A percentile compares a stretch with the other conserved stretches of the same genome.
Evolutionary conservation across 495 filamentous ascomycete genomes (phyloP).

Genomic region (Penicillium soppii): DNA sequence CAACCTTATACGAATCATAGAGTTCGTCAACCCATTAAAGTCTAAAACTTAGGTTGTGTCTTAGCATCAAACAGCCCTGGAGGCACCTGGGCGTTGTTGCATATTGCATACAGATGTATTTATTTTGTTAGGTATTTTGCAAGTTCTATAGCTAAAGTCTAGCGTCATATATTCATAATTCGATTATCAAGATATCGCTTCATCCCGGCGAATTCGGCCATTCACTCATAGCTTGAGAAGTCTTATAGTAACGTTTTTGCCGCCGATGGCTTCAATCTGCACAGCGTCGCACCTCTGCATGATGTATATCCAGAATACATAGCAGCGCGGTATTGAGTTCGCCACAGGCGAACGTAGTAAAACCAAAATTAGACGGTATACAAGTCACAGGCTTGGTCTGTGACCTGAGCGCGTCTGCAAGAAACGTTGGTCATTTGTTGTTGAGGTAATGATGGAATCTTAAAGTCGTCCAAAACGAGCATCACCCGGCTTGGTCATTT

Average conservation of each 20-base stretch:
- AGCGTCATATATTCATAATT: slow-evolving; percentile 8
- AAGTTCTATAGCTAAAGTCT: slow-evolving; percentile 6
- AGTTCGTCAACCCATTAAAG: too few relatives aligned
- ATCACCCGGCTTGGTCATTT: neutral
- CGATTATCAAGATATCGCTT: neutral
- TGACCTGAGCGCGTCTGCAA: neutral
- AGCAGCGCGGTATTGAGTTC: too few relatives aligned
- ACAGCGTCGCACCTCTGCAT: neutral
- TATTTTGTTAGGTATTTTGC: neutral
- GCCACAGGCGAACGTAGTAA: too few relatives aligned
- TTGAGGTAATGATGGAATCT: neutral
- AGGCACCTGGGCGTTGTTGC: too few relatives aligned
- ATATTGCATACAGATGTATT: neutral
- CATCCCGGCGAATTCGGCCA: too few relatives aligned
- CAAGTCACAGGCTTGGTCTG: neutral
- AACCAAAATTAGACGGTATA: neutral
- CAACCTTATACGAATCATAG: too few relatives aligned
- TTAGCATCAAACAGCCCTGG: too few relatives aligned
- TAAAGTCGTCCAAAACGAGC: neutral
- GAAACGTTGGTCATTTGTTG: neutral
- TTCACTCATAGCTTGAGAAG: neutral
- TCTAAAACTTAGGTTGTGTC: too few relatives aligned
- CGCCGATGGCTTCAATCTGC: too few relatives aligned
- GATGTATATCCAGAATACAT: neutral
- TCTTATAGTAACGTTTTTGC: too few relatives aligned